Conservation (phyloP, 1,139 yeast genomes). For the Hansenula sp. region DNA sequence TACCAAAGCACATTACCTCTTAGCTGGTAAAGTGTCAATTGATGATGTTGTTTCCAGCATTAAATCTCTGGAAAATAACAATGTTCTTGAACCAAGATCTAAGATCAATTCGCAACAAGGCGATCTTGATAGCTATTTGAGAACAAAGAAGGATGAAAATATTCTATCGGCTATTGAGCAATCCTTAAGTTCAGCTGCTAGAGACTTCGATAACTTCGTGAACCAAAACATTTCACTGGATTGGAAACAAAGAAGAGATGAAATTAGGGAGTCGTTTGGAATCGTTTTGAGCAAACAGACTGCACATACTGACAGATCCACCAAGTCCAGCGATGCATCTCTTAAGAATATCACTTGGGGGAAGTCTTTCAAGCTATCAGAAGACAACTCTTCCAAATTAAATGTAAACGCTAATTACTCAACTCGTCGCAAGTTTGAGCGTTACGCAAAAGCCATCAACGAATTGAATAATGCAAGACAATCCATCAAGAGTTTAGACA, state of each 20-base stretch:
- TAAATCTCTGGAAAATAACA: constrained; percentile 29
- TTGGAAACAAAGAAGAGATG: constrained; percentile 78
- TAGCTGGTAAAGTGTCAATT: constrained; percentile 88
- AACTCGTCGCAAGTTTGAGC: constrained; percentile 60
- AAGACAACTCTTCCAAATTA: constrained; percentile 29
- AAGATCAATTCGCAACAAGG: constrained; percentile 22
- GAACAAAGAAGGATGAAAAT: constrained; percentile 75
- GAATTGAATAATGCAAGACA: constrained; percentile 69
- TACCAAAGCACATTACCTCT: constrained; percentile 85
- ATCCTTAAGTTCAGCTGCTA: constrained; percentile 67
- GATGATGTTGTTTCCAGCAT: constrained; percentile 79
- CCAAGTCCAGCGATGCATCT: constrained; percentile 4
- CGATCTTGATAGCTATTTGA: constrained; percentile 55
- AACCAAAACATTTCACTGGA: constrained; percentile 72
- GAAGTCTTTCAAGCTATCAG: constrained; percentile 25
- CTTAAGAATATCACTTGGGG: constrained; percentile 31
- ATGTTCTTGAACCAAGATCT: constrained; percentile 21
- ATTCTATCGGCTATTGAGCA: constrained; percentile 83
- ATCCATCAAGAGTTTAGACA: constrained; percentile 40
- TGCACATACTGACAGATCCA: constrained; percentile 9
- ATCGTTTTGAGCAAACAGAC: constrained; percentile 26
- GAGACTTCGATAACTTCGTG: constrained; percentile 78
- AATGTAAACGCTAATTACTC: constrained; percentile 37
- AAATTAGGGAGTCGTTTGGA: constrained; percentile 68
- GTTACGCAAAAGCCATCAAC: constrained; percentile 67